phyloP scores from a whole-genome alignment of 208 protist species.

The Phytomonas serpens region DNA sequence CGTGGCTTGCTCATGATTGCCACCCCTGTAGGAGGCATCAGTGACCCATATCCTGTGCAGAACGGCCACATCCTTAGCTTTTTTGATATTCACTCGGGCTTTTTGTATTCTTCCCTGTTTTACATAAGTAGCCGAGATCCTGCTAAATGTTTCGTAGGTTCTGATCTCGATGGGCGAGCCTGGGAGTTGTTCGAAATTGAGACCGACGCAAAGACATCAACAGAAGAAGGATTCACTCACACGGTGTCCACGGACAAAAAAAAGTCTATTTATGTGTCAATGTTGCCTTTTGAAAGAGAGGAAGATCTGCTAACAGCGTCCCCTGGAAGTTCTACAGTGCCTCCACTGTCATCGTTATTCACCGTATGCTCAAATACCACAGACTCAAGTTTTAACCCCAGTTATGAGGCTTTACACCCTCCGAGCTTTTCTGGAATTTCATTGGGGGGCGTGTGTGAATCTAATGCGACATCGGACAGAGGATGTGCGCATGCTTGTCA shows the following conservation, averaged over 20 bases:
- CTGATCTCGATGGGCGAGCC: conserved; percentile 25
- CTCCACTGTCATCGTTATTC: background rate
- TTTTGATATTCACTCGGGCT: conserved; percentile 32
- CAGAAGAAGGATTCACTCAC: background rate
- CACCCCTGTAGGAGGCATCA: conserved; percentile 18
- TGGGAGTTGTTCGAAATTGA: conserved; percentile 45
- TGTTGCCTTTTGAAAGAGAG: background rate
- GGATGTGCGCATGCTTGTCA: background rate
- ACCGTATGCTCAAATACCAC: background rate
- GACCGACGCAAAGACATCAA: conserved; percentile 2
- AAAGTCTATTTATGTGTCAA: background rate
- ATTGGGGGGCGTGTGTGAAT: background rate
- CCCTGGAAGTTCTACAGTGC: background rate
- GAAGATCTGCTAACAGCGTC: background rate
- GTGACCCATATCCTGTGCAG: conserved; percentile 21
- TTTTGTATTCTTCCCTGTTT: conserved; percentile 24
- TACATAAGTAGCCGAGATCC: conserved; percentile 27
- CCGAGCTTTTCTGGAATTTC: background rate
- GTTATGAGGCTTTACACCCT: background rate
- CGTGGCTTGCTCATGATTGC: conserved; percentile 21
- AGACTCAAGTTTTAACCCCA: background rate
- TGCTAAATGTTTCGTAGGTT: conserved; percentile 26
- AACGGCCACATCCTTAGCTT: conserved; percentile 33
- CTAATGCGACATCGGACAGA: background rate
- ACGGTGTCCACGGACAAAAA: background rate